Evolutionary conservation across 2,329 filamentous ascomycete genomes (phyloP).

Genomic region (Ophidiomyces ophidiicola): DNA sequence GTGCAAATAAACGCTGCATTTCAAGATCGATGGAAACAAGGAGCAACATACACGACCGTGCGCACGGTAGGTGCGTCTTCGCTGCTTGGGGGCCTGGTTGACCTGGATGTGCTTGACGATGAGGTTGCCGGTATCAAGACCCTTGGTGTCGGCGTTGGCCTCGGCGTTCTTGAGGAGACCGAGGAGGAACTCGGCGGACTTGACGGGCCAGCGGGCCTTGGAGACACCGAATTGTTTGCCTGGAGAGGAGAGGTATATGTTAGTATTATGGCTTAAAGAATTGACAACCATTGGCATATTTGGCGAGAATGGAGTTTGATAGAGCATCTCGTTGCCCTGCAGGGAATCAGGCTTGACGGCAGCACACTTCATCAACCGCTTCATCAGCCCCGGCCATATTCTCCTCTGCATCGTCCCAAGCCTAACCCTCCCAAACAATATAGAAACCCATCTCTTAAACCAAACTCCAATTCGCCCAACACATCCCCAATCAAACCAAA

Average conservation of each 20-base stretch:
- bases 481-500: slow-evolving; percentile 6
- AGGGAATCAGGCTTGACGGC: no score
- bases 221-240: slow-evolving; percentile 98
- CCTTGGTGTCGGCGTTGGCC: slow-evolving; percentile 93
- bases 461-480: neutral
- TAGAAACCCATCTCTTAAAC: neutral
- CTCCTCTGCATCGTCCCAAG: neutral
- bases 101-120: slow-evolving; percentile 99
- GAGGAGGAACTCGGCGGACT: slow-evolving; percentile 97
- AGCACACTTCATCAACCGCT: no score
- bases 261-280: neutral
- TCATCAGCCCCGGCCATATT: no score
- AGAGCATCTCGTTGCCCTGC: no score
- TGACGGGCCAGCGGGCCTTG: slow-evolving; percentile 97
- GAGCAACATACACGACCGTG: slow-evolving; percentile 86
- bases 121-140: slow-evolving; percentile 92
- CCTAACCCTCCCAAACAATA: neutral
- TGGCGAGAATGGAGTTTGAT: neutral
- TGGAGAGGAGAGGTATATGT: slow-evolving; percentile 29
- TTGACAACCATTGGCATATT: neutral
- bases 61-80: slow-evolving; percentile 97
- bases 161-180: slow-evolving; percentile 95
- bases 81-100: slow-evolving; percentile 99
- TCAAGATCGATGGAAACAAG: neutral
- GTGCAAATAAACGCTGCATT: neutral